These are phyloP conservation scores for Piper betle DNA, from an alignment of 164 flowering plant genomes.

Conservation along the genomic window DNA sequence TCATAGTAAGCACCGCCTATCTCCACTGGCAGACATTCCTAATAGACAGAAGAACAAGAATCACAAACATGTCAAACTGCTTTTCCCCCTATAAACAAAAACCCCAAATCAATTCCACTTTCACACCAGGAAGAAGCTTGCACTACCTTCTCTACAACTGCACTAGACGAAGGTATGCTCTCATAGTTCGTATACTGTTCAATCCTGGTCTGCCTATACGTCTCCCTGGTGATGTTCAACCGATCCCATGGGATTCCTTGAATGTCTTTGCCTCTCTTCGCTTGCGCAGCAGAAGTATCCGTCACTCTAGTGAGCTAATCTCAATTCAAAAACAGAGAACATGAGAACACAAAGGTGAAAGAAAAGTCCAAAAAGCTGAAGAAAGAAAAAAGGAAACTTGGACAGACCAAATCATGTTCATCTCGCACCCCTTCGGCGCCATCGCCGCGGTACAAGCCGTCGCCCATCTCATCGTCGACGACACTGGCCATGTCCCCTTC, in stretches of 20 bases:
- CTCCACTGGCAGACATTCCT: conserved; percentile 39
- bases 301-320: conserved; percentile 42
- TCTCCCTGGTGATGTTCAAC: conserved; percentile 43
- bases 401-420: conserved; percentile 36
- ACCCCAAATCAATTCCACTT: not conserved
- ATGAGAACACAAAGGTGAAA: not conserved
- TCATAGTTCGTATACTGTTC: conserved; percentile 59
- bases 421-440: conserved; percentile 18
- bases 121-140: not conserved
- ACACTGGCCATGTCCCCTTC: conserved; percentile 25
- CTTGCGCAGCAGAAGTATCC: conserved; percentile 56
- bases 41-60: not conserved
- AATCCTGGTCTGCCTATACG: conserved; percentile 46
- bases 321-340: not conserved
- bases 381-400: not conserved
- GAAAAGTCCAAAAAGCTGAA: not conserved
- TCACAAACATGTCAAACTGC: no score
- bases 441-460: conserved; percentile 15
- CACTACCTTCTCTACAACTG: conserved; percentile 37
- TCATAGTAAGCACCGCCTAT: conserved; percentile 46
- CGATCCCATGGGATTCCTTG: conserved; percentile 73
- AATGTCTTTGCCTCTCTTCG: conserved; percentile 54
- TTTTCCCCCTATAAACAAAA: no score
- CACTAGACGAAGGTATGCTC: conserved; percentile 44
- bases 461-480: conserved; percentile 25